Evolutionary conservation across 768 basidiomycete species (phyloP).

Genomic region (Serendipita sp.): DNA sequence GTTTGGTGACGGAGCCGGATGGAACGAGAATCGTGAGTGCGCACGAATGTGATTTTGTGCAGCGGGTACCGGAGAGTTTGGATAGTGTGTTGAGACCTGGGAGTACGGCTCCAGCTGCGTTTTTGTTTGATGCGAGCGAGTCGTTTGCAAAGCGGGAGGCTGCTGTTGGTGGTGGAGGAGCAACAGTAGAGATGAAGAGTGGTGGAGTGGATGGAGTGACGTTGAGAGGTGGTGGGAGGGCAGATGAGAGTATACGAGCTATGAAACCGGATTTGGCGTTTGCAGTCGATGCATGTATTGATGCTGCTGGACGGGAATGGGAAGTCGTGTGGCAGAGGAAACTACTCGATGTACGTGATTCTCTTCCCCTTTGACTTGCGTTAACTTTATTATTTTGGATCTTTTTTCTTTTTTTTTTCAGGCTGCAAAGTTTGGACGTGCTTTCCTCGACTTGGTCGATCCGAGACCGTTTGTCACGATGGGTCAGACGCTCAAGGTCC

Average conservation of each 20-base stretch:
- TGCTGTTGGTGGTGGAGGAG: not conserved
- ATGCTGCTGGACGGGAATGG: conserved; percentile 86
- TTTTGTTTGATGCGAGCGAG: conserved; percentile 84
- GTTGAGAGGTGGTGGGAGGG: conserved; percentile 28
- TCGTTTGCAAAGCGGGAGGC: conserved; percentile 71
- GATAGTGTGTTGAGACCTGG: conserved; percentile 66
- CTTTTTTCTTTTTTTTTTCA: conserved; percentile 20
- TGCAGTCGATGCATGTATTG: conserved; percentile 84
- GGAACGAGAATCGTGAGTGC: conserved; percentile 73
- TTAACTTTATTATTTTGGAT: not conserved
- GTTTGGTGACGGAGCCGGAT: conserved; percentile 61
- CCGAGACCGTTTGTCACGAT: conserved; percentile 84
- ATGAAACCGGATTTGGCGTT: conserved; percentile 73
- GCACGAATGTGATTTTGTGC: conserved; percentile 72
- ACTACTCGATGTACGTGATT: conserved; percentile 52
- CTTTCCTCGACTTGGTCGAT: conserved; percentile 85
- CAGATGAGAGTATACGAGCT: conserved; percentile 80
- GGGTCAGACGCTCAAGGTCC: conserved; percentile 82
- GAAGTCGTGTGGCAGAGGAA: conserved; percentile 80
- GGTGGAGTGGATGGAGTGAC: not conserved
- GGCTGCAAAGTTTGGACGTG: conserved; percentile 95
- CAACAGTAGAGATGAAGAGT: not conserved
- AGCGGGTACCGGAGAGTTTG: conserved; percentile 75
- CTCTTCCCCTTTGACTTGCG: not conserved
- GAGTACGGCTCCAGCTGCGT: conserved; percentile 80